Percentiles rank a stretch among this genome's conserved stretches.
Conservation (phyloP, 2,329 filamentous ascomycete species). For the Xylariomycetidae sp. region DNA sequence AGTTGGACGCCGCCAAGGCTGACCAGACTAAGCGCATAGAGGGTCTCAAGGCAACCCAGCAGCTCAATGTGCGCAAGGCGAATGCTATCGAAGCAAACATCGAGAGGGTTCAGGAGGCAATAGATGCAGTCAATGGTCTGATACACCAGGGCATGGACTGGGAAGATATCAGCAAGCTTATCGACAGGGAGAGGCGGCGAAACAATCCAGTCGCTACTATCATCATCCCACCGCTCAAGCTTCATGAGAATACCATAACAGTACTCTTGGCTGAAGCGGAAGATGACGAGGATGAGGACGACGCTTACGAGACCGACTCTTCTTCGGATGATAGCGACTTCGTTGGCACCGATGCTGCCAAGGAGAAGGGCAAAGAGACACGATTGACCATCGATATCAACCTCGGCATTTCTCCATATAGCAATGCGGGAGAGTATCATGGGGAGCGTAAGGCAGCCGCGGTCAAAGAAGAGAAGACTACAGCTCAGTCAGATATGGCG, state of each 20-base stretch:
- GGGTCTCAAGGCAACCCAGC: conserved; percentile 75
- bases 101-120: conserved; percentile 86
- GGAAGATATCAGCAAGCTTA: conserved; percentile 82
- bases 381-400: conserved; percentile 77
- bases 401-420: conserved; percentile 75
- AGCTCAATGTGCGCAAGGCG: conserved; percentile 81
- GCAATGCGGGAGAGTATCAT: conserved; percentile 88
- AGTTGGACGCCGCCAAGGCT: conserved; percentile 75
- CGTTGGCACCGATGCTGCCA: conserved; percentile 27
- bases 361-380: conserved; percentile 43
- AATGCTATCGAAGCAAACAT: conserved; percentile 86
- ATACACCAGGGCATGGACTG: conserved; percentile 95
- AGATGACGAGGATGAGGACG: conserved; percentile 57
- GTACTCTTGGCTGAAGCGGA: conserved; percentile 70
- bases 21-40: conserved; percentile 85
- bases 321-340: conserved; percentile 52
- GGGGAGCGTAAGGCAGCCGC: conserved; percentile 81
- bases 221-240: conserved; percentile 81
- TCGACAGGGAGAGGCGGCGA: conserved; percentile 78
- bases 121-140: conserved; percentile 87
- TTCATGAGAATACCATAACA: conserved; percentile 86
- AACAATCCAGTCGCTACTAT: conserved; percentile 81
- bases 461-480: conserved; percentile 81
- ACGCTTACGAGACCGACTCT: conserved; percentile 62
- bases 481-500: conserved; percentile 74